A percentile compares a stretch with the other conserved stretches of the same genome.
phyloP scores from a whole-genome alignment of 2,329 filamentous ascomycete genomes.

The Neofusicoccum cordaticola region DNA sequence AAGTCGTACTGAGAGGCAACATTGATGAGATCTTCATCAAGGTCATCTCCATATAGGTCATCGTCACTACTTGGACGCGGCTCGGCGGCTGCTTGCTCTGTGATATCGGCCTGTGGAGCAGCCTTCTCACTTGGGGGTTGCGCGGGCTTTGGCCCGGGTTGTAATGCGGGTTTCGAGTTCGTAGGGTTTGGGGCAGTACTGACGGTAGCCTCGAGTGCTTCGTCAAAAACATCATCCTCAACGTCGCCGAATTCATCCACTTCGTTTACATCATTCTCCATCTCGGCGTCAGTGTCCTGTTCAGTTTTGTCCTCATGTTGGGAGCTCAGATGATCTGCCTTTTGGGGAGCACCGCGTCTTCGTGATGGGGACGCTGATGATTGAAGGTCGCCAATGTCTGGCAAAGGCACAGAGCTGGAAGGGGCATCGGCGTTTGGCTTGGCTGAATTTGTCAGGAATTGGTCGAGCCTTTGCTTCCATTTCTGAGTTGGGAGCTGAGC shows the following conservation, averaged over 20 bases:
- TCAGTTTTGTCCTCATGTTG: background rate
- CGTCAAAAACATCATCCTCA: slow-evolving; percentile 21
- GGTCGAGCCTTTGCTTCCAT: slow-evolving; percentile 36
- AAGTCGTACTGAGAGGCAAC: slow-evolving; percentile 51
- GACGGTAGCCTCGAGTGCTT: background rate
- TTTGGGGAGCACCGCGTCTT: slow-evolving; percentile 22
- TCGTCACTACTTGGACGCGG: slow-evolving; percentile 32
- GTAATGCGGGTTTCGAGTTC: background rate
- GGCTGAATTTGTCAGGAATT: slow-evolving; percentile 38
- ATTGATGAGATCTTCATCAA: slow-evolving; percentile 58
- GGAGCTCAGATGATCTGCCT: background rate
- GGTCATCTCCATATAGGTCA: slow-evolving; percentile 50
- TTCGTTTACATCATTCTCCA: background rate
- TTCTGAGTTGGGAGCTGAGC: slow-evolving; percentile 32
- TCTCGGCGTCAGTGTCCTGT: background rate
- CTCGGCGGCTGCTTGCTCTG: background rate
- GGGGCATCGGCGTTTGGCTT: slow-evolving; percentile 30
- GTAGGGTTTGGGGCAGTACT: background rate
- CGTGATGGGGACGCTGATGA: slow-evolving; percentile 20
- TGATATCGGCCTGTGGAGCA: background rate
- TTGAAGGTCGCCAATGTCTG: slow-evolving; percentile 25
- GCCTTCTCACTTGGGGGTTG: background rate
- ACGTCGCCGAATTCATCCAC: slow-evolving; percentile 24
- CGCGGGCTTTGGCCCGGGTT: background rate
- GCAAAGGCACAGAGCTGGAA: slow-evolving; percentile 49